Evolutionary conservation across 1,284 basidiomycete species (phyloP).

Genomic region (Ustilago xerochloae): DNA sequence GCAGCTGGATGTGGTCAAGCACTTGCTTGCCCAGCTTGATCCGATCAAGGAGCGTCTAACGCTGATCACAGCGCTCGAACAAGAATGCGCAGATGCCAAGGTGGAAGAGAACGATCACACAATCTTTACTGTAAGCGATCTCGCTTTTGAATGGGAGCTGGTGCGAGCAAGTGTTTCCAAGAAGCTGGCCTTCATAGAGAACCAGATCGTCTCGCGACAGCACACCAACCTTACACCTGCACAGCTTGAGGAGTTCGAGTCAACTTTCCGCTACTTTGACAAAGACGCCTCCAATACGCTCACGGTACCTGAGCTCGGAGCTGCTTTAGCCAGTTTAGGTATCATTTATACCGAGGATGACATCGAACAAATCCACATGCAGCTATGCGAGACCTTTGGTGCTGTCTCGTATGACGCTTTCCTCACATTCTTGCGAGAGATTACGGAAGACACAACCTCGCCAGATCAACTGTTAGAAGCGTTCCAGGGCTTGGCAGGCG

Average conservation of each 20-base stretch:
- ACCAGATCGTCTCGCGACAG: constrained; percentile 93
- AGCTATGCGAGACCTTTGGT: constrained; percentile 85
- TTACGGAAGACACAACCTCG: constrained; percentile 93
- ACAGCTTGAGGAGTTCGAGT: constrained; percentile 95
- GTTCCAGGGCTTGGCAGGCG: constrained; percentile 88
- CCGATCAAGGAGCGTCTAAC: constrained; percentile 43
- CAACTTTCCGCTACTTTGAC: constrained; percentile 97
- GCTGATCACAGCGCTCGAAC: constrained; percentile 42
- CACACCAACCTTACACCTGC: constrained; percentile 93
- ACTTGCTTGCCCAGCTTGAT: constrained; percentile 38
- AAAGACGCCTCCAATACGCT: constrained; percentile 90
- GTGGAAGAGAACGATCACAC: constrained; percentile 98
- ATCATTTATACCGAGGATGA: constrained; percentile 91
- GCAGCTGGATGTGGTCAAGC: constrained; percentile 46
- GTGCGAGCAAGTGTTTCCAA: constrained; percentile 83
- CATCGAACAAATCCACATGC: constrained; percentile 83
- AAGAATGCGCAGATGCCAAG: constrained; percentile 86
- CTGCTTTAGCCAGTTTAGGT: constrained; percentile 91
- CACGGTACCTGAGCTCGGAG: constrained; percentile 84
- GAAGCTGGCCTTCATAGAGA: constrained; percentile 94
- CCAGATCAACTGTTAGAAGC: constrained; percentile 90
- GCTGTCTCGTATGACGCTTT: constrained; percentile 93
- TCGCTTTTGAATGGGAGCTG: constrained; percentile 88
- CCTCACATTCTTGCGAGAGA: constrained; percentile 86
- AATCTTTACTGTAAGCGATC: constrained; percentile 87